Conservation (phyloP, 176 grass and related monocot species). For the Ensete ventricosum region DNA sequence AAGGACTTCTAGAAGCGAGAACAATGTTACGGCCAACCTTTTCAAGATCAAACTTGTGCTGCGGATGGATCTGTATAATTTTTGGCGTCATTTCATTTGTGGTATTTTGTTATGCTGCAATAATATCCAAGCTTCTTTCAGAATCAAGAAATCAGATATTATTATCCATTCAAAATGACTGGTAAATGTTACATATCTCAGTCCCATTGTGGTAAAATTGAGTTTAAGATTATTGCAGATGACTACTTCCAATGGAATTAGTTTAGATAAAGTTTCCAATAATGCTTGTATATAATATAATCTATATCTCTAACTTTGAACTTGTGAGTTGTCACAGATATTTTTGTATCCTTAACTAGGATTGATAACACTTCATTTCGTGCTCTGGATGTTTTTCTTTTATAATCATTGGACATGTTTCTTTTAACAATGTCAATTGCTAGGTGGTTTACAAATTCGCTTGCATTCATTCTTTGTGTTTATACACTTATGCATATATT, state of each 20-base stretch:
- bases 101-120: slow-evolving; percentile 28
- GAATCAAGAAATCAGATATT: slow-evolving; percentile 31
- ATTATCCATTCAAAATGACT: slow-evolving; percentile 36
- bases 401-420: no score
- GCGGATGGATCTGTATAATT: background rate
- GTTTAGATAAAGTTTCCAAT: background rate
- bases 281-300: background rate
- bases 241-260: background rate
- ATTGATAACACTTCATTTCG: no score
- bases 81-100: slow-evolving; percentile 28
- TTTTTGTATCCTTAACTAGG: no score
- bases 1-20: background rate
- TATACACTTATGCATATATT: no score
- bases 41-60: background rate
- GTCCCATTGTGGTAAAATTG: background rate
- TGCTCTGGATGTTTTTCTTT: no score
- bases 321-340: no score
- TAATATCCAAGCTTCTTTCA: slow-evolving; percentile 49
- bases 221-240: background rate
- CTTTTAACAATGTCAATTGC: no score
- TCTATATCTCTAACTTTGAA: background rate
- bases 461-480: no score
- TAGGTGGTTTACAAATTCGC: no score
- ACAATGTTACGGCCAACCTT: background rate
- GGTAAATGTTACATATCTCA: slow-evolving; percentile 20